A percentile compares a stretch with the other conserved stretches of the same genome.
phyloP scores from a whole-genome alignment of 2,329 filamentous ascomycete species.

The Sphaerostilbella broomeana region DNA sequence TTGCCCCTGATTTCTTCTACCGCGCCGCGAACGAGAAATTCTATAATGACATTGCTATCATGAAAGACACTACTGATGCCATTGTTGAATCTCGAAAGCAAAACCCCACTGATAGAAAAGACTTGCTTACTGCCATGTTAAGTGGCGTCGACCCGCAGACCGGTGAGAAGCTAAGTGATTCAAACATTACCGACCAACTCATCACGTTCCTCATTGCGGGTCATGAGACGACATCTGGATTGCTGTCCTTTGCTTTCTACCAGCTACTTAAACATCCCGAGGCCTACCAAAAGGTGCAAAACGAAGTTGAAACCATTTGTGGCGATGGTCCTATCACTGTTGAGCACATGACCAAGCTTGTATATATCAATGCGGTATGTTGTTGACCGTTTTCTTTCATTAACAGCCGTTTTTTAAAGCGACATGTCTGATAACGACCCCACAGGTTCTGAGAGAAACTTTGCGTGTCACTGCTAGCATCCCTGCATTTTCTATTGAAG shows the following conservation, averaged over 20 bases:
- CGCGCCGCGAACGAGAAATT: slow-evolving; percentile 44
- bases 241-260: slow-evolving; percentile 60
- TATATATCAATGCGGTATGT: slow-evolving; percentile 55
- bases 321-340: slow-evolving; percentile 51
- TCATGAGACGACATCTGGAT: slow-evolving; percentile 64
- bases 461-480: slow-evolving; percentile 57
- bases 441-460: slow-evolving; percentile 54
- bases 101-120: slow-evolving; percentile 52
- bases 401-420: background rate
- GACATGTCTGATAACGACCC: background rate
- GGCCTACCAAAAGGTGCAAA: slow-evolving; percentile 52
- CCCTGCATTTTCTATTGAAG: slow-evolving; percentile 47
- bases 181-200: slow-evolving; percentile 61
- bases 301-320: slow-evolving; percentile 61
- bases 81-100: slow-evolving; percentile 53
- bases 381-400: too few species aligned
- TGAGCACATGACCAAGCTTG: slow-evolving; percentile 57
- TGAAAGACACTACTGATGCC: slow-evolving; percentile 51
- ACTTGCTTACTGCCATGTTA: slow-evolving; percentile 65
- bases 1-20: slow-evolving; percentile 43
- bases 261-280: slow-evolving; percentile 58
- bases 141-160: slow-evolving; percentile 61
- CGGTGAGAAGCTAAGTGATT: slow-evolving; percentile 55
- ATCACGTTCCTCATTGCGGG: slow-evolving; percentile 66
- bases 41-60: slow-evolving; percentile 44